A percentile compares a stretch with the other conserved stretches of the same genome.
Evolutionary conservation across 2,329 filamentous ascomycete genomes (phyloP).

Genomic region (Cladosporium sp.): DNA sequence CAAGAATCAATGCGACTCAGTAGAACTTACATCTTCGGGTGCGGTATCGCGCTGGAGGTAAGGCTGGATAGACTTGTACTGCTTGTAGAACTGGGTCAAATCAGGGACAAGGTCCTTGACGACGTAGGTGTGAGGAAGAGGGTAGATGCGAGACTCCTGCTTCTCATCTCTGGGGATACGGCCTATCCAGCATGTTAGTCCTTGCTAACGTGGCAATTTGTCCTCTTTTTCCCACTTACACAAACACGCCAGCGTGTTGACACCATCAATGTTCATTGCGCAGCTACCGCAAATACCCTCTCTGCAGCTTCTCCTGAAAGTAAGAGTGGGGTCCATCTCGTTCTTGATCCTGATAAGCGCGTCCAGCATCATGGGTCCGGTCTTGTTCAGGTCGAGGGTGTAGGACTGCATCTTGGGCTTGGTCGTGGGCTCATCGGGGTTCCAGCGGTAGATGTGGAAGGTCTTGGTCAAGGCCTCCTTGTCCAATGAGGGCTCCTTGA

Average conservation of each 20-base stretch:
- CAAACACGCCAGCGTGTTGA: constrained; percentile 95
- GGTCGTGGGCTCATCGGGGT: constrained; percentile 84
- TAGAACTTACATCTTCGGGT: constrained; percentile 70
- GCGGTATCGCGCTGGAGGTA: constrained; percentile 92
- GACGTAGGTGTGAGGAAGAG: constrained; percentile 96
- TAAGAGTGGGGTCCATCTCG: constrained; percentile 93
- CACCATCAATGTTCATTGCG: constrained; percentile 99
- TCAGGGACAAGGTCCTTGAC: constrained; percentile 99
- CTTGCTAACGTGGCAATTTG: background rate
- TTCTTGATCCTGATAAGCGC: constrained; percentile 99
- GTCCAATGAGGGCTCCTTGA: constrained; percentile 61
- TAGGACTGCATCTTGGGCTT: constrained; percentile 97
- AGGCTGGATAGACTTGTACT: constrained; percentile 99
- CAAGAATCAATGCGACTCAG: constrained; percentile 4
- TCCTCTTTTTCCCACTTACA: constrained; percentile 50
- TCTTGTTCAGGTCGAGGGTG: constrained; percentile 96
- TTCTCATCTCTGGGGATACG: constrained; percentile 83
- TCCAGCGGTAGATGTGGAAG: constrained; percentile 99
- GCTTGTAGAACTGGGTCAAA: constrained; percentile 98
- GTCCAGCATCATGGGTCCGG: constrained; percentile 96
- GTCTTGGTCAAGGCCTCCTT: constrained; percentile 74
- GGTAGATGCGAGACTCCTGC: constrained; percentile 91
- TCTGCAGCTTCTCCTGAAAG: constrained; percentile 92
- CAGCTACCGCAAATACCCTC: constrained; percentile 99
- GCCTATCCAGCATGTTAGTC: constrained; percentile 56